These are phyloP conservation scores for Prillingera fragicola DNA, from an alignment of 1,284 basidiomycete genomes.

Conservation along the genomic window DNA sequence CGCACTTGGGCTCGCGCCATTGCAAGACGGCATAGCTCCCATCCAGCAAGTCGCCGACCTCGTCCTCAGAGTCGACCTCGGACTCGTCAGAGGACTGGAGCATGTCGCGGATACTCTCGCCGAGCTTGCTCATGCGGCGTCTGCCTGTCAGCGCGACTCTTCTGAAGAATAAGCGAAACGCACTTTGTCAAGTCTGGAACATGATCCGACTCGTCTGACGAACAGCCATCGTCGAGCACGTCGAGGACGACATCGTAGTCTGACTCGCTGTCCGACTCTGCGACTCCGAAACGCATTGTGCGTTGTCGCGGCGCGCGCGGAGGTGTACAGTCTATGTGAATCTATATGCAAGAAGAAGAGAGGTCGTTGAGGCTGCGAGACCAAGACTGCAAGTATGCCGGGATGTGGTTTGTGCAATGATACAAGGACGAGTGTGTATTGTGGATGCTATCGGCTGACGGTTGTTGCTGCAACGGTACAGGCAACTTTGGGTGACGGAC, in stretches of 20 bases:
- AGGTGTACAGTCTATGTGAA: no score
- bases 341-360: no score
- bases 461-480: no score
- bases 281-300: slow-evolving; percentile 29
- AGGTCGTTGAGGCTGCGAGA: no score
- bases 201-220: slow-evolving; percentile 10
- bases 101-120: slow-evolving; percentile 21
- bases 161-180: background rate
- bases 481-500: no score
- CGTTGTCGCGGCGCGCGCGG: background rate
- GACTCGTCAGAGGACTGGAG: slow-evolving; percentile 21
- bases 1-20: slow-evolving; percentile 15
- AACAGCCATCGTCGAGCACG: slow-evolving; percentile 12
- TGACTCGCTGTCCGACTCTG: slow-evolving; percentile 24
- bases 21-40: background rate
- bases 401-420: no score
- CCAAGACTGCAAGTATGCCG: no score
- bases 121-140: slow-evolving; percentile 12
- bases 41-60: slow-evolving; percentile 20
- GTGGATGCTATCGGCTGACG: no score
- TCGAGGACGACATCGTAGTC: slow-evolving; percentile 15
- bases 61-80: slow-evolving; percentile 33
- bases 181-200: slow-evolving; percentile 7
- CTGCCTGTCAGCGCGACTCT: background rate
- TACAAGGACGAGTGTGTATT: no score